A percentile compares a stretch with the other conserved stretches of the same genome.
phyloP scores from a whole-genome alignment of 2,329 filamentous ascomycete species.

The Monosporascus sp. region DNA sequence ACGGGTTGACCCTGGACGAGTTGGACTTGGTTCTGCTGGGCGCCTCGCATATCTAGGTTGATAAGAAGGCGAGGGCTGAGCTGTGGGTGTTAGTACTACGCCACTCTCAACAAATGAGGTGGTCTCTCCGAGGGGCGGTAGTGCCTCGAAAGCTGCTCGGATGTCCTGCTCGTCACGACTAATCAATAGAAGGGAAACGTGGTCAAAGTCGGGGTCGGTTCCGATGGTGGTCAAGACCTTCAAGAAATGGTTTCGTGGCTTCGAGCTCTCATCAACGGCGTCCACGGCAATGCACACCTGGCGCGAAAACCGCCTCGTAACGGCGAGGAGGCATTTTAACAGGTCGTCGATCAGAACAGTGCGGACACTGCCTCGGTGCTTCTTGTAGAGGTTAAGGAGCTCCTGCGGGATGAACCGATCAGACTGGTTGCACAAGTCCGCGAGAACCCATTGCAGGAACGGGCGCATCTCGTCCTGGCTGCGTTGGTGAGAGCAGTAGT shows the following conservation, averaged over 20 bases:
- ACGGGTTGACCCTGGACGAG: not conserved
- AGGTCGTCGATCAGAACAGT: constrained; percentile 12
- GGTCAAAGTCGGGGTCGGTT: constrained; percentile 13
- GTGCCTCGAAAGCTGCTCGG: constrained; percentile 3
- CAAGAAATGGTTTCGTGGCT: constrained; percentile 14
- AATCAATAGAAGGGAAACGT: constrained; percentile 23
- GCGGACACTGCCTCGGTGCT: not conserved
- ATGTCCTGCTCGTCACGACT: constrained; percentile 27
- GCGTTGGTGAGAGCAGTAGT: constrained; percentile 26
- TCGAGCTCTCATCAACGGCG: constrained; percentile 26
- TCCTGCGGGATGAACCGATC: constrained; percentile 10
- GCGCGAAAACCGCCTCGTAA: constrained; percentile 13
- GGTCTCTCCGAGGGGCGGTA: not conserved
- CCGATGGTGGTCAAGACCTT: constrained; percentile 17
- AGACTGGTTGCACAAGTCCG: constrained; percentile 18
- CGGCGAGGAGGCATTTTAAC: constrained; percentile 11
- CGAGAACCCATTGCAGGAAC: constrained; percentile 21
- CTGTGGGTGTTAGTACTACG: not conserved
- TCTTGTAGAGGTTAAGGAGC: constrained; percentile 7
- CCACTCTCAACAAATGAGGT: not conserved
- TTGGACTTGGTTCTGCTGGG: not conserved
- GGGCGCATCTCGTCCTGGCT: constrained; percentile 22
- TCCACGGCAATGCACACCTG: constrained; percentile 23
- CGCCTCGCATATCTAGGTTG: not conserved
- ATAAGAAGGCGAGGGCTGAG: not conserved